Evolutionary conservation across 345 rosid species (phyloP), one percentile per base, ranked within the genome.

Genomic region (Carallia pectinifolia): DNA sequence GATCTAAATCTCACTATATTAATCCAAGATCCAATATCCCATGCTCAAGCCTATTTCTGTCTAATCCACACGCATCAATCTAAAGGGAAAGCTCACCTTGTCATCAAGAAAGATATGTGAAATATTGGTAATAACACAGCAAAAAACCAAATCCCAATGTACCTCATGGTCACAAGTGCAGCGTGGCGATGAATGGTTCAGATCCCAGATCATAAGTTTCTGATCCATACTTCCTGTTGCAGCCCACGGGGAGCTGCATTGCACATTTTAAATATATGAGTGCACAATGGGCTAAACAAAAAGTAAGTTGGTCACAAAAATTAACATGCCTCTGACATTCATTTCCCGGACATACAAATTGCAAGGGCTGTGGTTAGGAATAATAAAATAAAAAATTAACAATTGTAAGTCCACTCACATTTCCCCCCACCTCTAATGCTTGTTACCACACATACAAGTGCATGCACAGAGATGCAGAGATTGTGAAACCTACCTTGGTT

Each of bases 141-240:
- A 12, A 17, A 6, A 40, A 36, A 47, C 7, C 6, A 3, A 34
- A 38, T 2, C 44, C 17, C 47, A 54, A 63, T 72, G 58, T 40
- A 91, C 97, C 99, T 86, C 83, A 0, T 92, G 97, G 8, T 86
- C 81, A 59, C 98, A 92, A 68, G 79, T 89, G 74, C 79, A 76
- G 18, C 96, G 88, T 15, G 96, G 84, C 17, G 76, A 76, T n/a
- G 93, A 92, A 80, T 80, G 79, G 62, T 90, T 90, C 59, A 89
- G 79, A 81, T 92, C 98, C 96, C 97, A 92, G 30, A 92, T 86
- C 17, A 89, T 80, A 61, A 95, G 97, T 71, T 89, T 87, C 66
- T 84, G 71, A 81, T 95, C 97, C 90, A 89, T 79, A 79, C 97
- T 84, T 76, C 97, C 97, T 0, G 97, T 86, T 67, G 96, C 97